Conservation (phyloP, 768 basidiomycete species). For the Scleroderma bovista region DNA sequence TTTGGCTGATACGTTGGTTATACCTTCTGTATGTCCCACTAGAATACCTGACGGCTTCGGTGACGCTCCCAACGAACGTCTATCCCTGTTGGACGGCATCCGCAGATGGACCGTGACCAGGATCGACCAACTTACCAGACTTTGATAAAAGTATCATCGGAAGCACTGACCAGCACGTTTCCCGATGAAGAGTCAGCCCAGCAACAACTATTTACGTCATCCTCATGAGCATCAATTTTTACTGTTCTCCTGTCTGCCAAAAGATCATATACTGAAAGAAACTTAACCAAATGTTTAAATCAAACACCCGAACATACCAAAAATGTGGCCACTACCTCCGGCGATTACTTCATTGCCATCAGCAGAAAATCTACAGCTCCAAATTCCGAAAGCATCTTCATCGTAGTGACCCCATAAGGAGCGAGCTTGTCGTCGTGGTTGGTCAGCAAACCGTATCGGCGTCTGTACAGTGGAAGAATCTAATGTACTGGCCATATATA, state of each 20-base stretch:
- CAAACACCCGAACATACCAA: conserved; percentile 40
- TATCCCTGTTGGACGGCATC: conserved; percentile 37
- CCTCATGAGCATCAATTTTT: conserved; percentile 78
- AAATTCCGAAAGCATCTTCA: conserved; percentile 65
- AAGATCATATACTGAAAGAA: conserved; percentile 78
- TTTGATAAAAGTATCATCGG: conserved; percentile 92
- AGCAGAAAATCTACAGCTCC: conserved; percentile 93
- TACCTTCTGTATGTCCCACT: conserved; percentile 93
- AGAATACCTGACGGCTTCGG: conserved; percentile 87
- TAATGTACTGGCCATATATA: conserved; percentile 68
- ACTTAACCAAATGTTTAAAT: not conserved
- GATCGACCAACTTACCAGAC: conserved; percentile 61
- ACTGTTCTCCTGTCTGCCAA: conserved; percentile 72
- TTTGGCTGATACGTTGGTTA: conserved; percentile 91
- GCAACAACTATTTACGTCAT: conserved; percentile 93
- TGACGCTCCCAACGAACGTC: conserved; percentile 41
- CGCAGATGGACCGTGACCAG: not conserved
- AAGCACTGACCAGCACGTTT: conserved; percentile 91
- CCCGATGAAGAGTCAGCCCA: conserved; percentile 93
- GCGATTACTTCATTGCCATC: conserved; percentile 95
- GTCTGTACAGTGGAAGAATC: conserved; percentile 58
- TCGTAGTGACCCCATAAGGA: conserved; percentile 30
- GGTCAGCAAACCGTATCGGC: conserved; percentile 55
- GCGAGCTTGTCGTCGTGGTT: conserved; percentile 31
- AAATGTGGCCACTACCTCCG: conserved; percentile 79